Conservation (phyloP, 164 flowering plant genomes). For the Vitis riparia region DNA sequence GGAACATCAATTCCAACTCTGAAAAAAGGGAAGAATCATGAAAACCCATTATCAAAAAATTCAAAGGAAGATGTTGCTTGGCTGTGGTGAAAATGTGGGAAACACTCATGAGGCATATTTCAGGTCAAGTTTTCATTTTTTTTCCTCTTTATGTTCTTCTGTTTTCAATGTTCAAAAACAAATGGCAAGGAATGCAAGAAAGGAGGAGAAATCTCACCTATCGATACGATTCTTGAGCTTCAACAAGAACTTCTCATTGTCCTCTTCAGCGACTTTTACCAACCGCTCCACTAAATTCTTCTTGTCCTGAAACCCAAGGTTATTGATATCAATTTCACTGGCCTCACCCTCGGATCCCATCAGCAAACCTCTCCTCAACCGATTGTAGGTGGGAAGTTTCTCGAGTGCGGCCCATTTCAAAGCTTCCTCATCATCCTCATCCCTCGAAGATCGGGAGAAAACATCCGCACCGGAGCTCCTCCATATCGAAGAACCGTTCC, state of each 20-base stretch:
- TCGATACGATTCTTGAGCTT: slow-evolving; percentile 66
- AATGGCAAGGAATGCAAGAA: too few species aligned
- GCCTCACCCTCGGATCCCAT: slow-evolving; percentile 23
- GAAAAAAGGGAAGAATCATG: not conserved
- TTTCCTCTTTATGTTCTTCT: too few species aligned
- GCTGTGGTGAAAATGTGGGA: too few species aligned
- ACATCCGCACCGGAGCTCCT: slow-evolving; percentile 10
- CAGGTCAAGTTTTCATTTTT: too few species aligned
- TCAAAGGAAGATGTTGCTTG: too few species aligned
- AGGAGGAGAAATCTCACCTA: slow-evolving; percentile 28
- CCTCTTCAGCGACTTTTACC: slow-evolving; percentile 59
- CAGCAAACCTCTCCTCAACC: slow-evolving; percentile 42
- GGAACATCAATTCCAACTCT: slow-evolving; percentile 47
- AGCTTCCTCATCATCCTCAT: slow-evolving; percentile 61
- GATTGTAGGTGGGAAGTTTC: slow-evolving; percentile 36
- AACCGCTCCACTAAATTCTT: slow-evolving; percentile 54
- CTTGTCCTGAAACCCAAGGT: slow-evolving; percentile 54
- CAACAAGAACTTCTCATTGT: slow-evolving; percentile 72
- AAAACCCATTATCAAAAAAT: too few species aligned
- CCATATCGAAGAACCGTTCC: not conserved
- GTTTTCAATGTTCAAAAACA: too few species aligned
- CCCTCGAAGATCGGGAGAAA: slow-evolving; percentile 28
- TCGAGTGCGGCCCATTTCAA: slow-evolving; percentile 53
- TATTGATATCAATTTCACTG: slow-evolving; percentile 48
- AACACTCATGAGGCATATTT: too few species aligned